Conservation (phyloP, 306 rosid species). For the Senna siamea region DNA sequence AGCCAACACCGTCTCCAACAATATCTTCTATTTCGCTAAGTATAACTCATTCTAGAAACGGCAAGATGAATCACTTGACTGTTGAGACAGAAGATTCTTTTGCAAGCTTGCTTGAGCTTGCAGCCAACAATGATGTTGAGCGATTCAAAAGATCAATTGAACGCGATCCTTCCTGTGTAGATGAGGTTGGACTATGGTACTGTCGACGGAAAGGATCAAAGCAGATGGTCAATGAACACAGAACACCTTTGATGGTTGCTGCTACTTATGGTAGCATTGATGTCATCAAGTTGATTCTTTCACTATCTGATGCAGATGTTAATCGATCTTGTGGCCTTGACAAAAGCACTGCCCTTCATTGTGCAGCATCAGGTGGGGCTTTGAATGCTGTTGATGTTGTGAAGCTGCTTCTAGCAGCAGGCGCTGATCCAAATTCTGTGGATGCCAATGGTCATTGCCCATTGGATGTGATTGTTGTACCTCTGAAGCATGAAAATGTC, state of each 20-base stretch:
- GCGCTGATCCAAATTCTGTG: constrained; percentile 73
- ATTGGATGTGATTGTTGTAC: constrained; percentile 64
- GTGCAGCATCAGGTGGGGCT: constrained; percentile 93
- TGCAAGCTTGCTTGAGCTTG: constrained; percentile 83
- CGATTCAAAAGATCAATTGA: constrained; percentile 70
- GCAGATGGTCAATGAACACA: constrained; percentile 80
- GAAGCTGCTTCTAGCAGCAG: constrained; percentile 75
- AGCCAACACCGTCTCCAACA: constrained; percentile 32
- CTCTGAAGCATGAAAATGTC: constrained; percentile 60
- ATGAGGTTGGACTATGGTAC: constrained; percentile 89
- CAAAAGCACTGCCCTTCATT: constrained; percentile 91
- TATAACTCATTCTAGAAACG: constrained; percentile 33
- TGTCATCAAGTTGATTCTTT: constrained; percentile 68
- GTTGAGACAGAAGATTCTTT: constrained; percentile 79
- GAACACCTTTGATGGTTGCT: constrained; percentile 94
- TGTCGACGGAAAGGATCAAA: constrained; percentile 73
- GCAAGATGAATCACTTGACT: constrained; percentile 74
- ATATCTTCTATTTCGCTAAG: constrained; percentile 29
- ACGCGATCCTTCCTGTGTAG: constrained; percentile 67
- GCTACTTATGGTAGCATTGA: constrained; percentile 89
- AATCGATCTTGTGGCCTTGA: constrained; percentile 71
- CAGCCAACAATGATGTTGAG: constrained; percentile 78
- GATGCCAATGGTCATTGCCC: constrained; percentile 84
- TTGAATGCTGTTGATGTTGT: constrained; percentile 71
- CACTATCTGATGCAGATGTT: constrained; percentile 63